Evolutionary conservation across 2,329 filamentous ascomycete genomes (phyloP), one percentile per base, ranked within the genome.

Genomic region (Exserohilum turcica): DNA sequence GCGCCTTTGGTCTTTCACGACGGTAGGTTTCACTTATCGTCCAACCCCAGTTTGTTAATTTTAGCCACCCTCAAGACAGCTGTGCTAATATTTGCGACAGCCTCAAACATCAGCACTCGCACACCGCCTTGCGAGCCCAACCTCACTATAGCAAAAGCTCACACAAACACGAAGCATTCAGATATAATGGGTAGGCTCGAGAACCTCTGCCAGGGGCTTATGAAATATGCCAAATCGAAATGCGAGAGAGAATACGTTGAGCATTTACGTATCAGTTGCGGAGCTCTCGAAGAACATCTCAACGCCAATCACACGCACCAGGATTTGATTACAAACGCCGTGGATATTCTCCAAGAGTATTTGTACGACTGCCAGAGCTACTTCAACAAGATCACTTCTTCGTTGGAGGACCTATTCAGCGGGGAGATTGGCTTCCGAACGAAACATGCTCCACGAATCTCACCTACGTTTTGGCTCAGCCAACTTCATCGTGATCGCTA

Each of bases 401-500:
- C 52, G 8, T 36, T 57, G 15, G 16, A 38, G n/a, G n/a, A 38
- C 18, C 28, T 51, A 10, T 51, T 54, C 35, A 6, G 29, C n/a
- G n/a, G 33, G 1, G 19, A 51, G n/a, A 35, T 54, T 42, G 24
- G 8, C 33, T 65, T 3, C 13, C 33, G 7, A n/a, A 48, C 9
- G 32, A 39, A 47, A 6, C 52, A 63, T 13, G 54, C 48, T 3
- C 67, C 65, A 10, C 64, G 70, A 0, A 21, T 63, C 3, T 61
- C 60, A 4, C 61, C 67, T 15, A 59, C 36, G 5, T 67, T 68
- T 13, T 67, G 67, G 61, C 51, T 74, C 6, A 32, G 54, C 10
- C 63, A 66, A 33, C 51, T 74, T 6, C 52, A 67, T 32, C 43
- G 43, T 1, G 52, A 65, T 1, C 52, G 53, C 2, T 70, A 61